A percentile compares a stretch with the other conserved stretches of the same genome.
phyloP scores from a whole-genome alignment of 768 basidiomycete genomes.

The Obba rivulosa region DNA sequence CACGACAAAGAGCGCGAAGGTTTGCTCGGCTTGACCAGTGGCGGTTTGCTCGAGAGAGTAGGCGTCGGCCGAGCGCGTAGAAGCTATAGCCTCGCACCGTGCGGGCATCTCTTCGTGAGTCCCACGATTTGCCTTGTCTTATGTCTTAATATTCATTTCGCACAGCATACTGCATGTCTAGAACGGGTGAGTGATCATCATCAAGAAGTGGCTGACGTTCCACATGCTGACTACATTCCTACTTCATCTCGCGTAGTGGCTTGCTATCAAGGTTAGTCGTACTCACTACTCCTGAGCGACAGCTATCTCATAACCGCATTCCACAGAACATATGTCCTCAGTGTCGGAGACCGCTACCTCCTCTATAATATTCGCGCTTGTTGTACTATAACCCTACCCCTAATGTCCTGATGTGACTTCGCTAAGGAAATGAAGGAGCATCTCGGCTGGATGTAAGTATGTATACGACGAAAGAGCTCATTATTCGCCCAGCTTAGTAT shows the following conservation, averaged over 20 bases:
- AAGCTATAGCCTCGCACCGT: constrained; percentile 81
- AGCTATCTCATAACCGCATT: constrained; percentile 2
- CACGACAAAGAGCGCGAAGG: constrained; percentile 37
- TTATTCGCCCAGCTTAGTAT: no score
- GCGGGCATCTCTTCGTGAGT: constrained; percentile 83
- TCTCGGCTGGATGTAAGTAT: no score
- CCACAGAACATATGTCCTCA: constrained; percentile 85
- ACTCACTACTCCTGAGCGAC: neutral
- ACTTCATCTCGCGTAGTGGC: constrained; percentile 54
- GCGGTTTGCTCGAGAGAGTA: constrained; percentile 24
- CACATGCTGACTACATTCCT: constrained; percentile 49
- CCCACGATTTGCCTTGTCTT: neutral
- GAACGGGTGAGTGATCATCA: constrained; percentile 37
- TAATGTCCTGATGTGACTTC: no score
- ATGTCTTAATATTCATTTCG: neutral
- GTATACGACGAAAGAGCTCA: no score
- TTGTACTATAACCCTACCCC: neutral
- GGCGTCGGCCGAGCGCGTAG: constrained; percentile 43
- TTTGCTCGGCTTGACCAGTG: constrained; percentile 39
- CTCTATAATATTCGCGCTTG: constrained; percentile 44
- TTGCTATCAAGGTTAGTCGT: constrained; percentile 59
- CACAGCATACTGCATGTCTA: constrained; percentile 79
- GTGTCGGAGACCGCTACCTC: constrained; percentile 78
- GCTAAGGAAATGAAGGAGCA: no score
- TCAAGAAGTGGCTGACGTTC: constrained; percentile 5